Percentiles rank a stretch among this genome's conserved stretches.
These are phyloP conservation scores for Diaporthe nobilis DNA, from an alignment of 2,329 filamentous ascomycete genomes.

Conservation along the genomic window DNA sequence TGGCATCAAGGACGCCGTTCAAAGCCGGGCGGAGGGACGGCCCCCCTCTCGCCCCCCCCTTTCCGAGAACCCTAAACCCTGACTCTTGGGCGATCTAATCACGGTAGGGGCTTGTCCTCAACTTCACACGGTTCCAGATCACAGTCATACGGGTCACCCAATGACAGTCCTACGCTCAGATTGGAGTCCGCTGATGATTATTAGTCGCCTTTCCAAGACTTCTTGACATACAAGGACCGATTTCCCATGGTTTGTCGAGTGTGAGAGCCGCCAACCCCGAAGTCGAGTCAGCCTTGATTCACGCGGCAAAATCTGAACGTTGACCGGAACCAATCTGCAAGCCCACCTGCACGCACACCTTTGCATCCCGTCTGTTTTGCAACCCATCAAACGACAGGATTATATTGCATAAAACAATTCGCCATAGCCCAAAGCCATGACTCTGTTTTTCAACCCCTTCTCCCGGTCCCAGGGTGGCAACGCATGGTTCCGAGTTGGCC, in stretches of 20 bases:
- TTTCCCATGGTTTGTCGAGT: background rate
- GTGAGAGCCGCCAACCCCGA: background rate
- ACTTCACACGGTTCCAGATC: background rate
- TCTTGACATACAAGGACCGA: no score
- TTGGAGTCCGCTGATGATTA: background rate
- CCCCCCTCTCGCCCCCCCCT: no score
- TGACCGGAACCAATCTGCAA: background rate
- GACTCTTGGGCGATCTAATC: background rate
- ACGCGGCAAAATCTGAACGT: background rate
- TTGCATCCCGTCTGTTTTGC: background rate
- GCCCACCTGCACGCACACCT: no score
- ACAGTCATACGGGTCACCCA: background rate
- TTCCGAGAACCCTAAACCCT: background rate
- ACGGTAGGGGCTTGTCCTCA: background rate
- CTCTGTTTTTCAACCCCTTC: constrained; percentile 38
- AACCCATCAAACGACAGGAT: background rate
- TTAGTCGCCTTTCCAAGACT: background rate
- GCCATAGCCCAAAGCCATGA: background rate
- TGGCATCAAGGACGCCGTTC: no score
- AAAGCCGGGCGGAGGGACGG: no score
- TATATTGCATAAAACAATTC: fast-evolving
- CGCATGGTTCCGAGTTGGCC: constrained; percentile 39
- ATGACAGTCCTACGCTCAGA: background rate
- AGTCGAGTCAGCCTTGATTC: background rate
- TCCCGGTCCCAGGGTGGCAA: constrained; percentile 32